Evolutionary conservation across 108 stramenopile species (phyloP).

Genomic region (Poteriospumella lacustris): DNA sequence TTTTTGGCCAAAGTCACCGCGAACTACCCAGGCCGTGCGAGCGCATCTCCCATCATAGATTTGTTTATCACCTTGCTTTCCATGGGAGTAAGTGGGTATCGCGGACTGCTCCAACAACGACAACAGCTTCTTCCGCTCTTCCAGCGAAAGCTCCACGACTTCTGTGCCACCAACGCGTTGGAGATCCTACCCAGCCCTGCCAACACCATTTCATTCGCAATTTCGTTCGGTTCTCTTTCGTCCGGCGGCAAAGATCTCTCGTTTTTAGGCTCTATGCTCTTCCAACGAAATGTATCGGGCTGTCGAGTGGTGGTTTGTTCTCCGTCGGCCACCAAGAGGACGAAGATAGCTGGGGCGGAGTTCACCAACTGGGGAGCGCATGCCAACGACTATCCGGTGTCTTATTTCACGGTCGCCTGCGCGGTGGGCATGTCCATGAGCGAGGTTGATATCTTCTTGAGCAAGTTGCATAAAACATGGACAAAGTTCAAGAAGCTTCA

Average conservation of each 20-base stretch:
- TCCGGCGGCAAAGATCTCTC: constrained; percentile 56
- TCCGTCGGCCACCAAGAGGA: background rate
- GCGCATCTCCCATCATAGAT: constrained; percentile 82
- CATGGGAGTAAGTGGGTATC: constrained; percentile 75
- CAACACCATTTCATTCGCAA: constrained; percentile 92
- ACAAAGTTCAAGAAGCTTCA: background rate
- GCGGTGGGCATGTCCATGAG: constrained; percentile 24
- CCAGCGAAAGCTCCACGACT: constrained; percentile 45
- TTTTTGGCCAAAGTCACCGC: constrained; percentile 72
- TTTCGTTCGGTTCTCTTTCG: constrained; percentile 71
- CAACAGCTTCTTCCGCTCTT: constrained; percentile 53
- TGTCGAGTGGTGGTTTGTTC: constrained; percentile 55
- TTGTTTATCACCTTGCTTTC: constrained; percentile 90
- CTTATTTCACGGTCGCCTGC: constrained; percentile 39
- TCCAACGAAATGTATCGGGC: constrained; percentile 89
- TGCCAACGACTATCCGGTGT: background rate
- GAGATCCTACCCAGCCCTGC: constrained; percentile 66
- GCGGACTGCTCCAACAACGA: constrained; percentile 47
- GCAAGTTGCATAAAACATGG: constrained; percentile 19
- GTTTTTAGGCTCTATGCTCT: constrained; percentile 92
- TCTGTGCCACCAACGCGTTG: constrained; percentile 76
- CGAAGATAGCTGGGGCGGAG: constrained; percentile 2
- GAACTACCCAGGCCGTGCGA: constrained; percentile 93
- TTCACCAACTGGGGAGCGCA: constrained; percentile 35
- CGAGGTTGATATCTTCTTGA: constrained; percentile 22